phyloP scores from a whole-genome alignment of 306 rosid species.

The Casuarina equisetifolia region DNA sequence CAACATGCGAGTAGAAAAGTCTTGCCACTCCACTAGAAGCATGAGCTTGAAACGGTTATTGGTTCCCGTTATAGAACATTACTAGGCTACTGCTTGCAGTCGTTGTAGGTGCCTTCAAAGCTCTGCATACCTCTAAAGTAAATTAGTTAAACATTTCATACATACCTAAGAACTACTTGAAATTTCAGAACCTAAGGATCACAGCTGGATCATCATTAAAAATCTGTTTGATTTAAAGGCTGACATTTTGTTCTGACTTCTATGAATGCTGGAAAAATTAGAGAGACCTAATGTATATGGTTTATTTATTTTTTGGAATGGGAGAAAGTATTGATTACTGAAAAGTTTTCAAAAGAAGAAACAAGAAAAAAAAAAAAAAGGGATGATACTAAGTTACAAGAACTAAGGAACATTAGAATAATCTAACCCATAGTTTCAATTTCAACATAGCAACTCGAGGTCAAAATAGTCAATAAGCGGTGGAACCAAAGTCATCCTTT shows the following conservation, averaged over 20 bases:
- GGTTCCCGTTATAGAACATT: slow-evolving; percentile 14
- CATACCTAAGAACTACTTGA: not conserved
- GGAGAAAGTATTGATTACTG: not conserved
- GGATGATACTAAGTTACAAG: too few species aligned
- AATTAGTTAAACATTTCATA: slow-evolving; percentile 4
- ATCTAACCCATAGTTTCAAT: not conserved
- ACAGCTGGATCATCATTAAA: not conserved
- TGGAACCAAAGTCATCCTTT: too few species aligned
- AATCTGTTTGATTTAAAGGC: not conserved
- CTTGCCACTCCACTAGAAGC: not conserved
- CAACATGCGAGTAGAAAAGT: too few species aligned
- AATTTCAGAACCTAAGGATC: not conserved
- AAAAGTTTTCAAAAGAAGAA: not conserved
- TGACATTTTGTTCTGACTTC: not conserved
- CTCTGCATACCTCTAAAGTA: slow-evolving; percentile 43
- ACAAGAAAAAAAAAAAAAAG: not conserved
- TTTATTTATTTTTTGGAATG: not conserved
- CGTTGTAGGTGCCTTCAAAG: slow-evolving; percentile 60
- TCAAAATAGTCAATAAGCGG: too few species aligned
- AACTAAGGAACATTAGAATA: too few species aligned
- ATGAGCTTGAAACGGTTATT: slow-evolving; percentile 2
- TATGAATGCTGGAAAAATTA: not conserved
- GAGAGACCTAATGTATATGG: not conserved
- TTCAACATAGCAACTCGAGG: not conserved
- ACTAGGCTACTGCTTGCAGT: slow-evolving; percentile 49